These are phyloP conservation scores for Serendipita vermifera DNA, from an alignment of 768 basidiomycete genomes.

Conservation along the genomic window DNA sequence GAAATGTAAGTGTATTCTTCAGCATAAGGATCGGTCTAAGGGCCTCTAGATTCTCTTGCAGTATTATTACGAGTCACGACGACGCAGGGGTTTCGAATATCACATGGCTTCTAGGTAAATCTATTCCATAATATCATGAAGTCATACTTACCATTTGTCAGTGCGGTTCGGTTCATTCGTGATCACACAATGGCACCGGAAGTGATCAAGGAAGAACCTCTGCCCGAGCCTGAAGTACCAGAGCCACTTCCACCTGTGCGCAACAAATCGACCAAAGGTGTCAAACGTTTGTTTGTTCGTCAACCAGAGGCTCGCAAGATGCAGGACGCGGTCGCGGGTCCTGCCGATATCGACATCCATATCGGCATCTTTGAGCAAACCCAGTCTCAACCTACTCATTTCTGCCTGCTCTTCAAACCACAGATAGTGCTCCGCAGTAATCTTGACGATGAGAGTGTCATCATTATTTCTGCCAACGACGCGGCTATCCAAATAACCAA, in stretches of 20 bases:
- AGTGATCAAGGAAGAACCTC: conserved; percentile 10
- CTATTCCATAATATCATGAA: conserved; percentile 10
- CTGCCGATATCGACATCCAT: neutral
- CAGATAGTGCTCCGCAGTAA: conserved; percentile 72
- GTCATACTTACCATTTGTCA: conserved; percentile 19
- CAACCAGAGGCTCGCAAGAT: neutral
- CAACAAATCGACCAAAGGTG: conserved; percentile 1
- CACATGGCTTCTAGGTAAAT: conserved; percentile 73
- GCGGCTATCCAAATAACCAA: conserved; percentile 64
- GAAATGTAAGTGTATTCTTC: conserved; percentile 46
- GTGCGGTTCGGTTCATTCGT: conserved; percentile 75
- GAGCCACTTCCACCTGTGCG: conserved; percentile 7
- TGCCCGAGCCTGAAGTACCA: neutral
- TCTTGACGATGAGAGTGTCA: conserved; percentile 39
- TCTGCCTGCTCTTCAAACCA: conserved; percentile 79
- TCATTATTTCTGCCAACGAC: conserved; percentile 66
- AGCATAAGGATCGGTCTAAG: neutral
- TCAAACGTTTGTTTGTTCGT: conserved; percentile 2
- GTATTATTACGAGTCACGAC: conserved; percentile 74
- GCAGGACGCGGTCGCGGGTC: neutral
- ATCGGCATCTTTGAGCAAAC: conserved; percentile 7
- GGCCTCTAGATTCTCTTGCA: conserved; percentile 59
- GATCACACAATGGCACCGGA: conserved; percentile 47
- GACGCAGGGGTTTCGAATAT: conserved; percentile 69
- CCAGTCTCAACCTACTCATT: conserved; percentile 43